phyloP scores from a whole-genome alignment of 371 early-diverging fungal genomes.

The Mortierella sp. region DNA sequence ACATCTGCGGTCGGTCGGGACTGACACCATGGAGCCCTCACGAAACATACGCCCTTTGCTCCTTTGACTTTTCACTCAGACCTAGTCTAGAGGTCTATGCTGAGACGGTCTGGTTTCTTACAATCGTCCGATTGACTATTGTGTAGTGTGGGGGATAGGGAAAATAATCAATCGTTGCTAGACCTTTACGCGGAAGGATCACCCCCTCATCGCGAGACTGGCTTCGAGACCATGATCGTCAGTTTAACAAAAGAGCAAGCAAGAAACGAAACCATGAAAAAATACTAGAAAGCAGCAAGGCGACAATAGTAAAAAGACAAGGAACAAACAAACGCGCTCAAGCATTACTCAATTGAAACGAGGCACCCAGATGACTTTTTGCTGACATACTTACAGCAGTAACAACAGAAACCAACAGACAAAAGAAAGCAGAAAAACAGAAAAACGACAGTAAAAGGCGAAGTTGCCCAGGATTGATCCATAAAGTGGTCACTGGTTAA shows the following conservation, averaged over 20 bases:
- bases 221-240: constrained; percentile 8
- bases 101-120: too few species aligned
- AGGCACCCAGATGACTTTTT: neutral
- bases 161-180: too few species aligned
- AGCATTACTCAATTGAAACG: constrained; percentile 11
- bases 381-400: neutral
- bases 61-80: neutral
- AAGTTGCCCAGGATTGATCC: neutral
- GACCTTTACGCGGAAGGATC: too few species aligned
- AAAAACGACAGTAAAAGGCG: neutral
- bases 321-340: neutral
- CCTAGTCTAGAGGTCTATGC: too few species aligned
- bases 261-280: neutral
- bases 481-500: neutral
- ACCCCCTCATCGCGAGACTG: too few species aligned
- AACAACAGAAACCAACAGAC: constrained; percentile 5
- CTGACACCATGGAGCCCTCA: neutral
- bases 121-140: too few species aligned
- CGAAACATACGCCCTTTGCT: too few species aligned
- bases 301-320: neutral
- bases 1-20: neutral
- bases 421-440: neutral
- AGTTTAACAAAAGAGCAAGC: neutral
- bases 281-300: neutral
- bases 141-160: too few species aligned